Percentiles rank a stretch among this genome's conserved stretches.
Evolutionary conservation across 1,284 basidiomycete genomes (phyloP).

Genomic region (Ceraceosorus guamensis): DNA sequence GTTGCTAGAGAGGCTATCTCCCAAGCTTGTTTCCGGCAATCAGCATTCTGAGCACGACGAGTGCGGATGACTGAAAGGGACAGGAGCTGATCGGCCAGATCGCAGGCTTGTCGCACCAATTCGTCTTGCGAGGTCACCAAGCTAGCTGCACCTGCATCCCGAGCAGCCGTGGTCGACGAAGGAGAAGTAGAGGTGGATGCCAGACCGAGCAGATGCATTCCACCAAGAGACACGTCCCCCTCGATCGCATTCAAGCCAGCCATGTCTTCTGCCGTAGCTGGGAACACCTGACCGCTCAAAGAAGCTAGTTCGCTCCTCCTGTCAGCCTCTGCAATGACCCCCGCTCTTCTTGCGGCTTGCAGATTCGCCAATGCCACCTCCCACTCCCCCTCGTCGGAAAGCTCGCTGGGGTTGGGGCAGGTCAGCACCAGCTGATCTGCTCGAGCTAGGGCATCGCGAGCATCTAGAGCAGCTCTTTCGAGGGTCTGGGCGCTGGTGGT

Average conservation of each 20-base stretch:
- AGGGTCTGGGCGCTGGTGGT: background rate
- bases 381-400: background rate
- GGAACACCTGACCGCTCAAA: background rate
- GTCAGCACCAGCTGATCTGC: background rate
- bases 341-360: background rate
- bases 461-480: background rate
- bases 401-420: background rate
- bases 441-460: background rate
- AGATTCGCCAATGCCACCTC: background rate
- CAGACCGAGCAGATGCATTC: background rate
- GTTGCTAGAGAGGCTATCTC: slow-evolving; percentile 15
- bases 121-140: too few relatives aligned
- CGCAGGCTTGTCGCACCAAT: too few relatives aligned
- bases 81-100: background rate
- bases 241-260: background rate
- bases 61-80: background rate
- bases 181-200: too few relatives aligned
- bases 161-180: background rate
- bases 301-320: background rate
- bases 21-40: slow-evolving; percentile 15
- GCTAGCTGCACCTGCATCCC: too few relatives aligned
- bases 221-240: background rate
- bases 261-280: background rate
- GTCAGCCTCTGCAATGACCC: background rate
- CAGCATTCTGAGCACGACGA: background rate